Percentiles rank a stretch among this genome's conserved stretches.
Conservation (phyloP, 106 monocot genomes). For the Dioscorea dumetorum region DNA sequence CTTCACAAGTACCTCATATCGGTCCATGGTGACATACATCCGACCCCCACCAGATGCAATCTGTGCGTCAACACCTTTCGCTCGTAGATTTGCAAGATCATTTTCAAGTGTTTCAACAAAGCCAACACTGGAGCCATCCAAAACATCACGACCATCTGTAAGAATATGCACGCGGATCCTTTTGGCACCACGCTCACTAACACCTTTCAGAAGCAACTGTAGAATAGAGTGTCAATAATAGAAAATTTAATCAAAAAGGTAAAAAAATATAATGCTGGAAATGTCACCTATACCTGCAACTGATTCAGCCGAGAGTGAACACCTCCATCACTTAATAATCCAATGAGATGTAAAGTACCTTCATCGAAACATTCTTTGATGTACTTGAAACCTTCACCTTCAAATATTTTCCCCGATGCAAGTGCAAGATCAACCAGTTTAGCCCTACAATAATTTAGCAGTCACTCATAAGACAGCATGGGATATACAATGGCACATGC, state of each 20-base stretch:
- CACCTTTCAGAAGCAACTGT: conserved; percentile 88
- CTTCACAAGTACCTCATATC: conserved; percentile 71
- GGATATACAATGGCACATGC: too few species aligned
- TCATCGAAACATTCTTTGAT: conserved; percentile 73
- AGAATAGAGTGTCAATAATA: conserved; percentile 4
- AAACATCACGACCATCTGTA: conserved; percentile 96
- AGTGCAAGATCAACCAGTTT: conserved; percentile 85
- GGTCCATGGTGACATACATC: conserved; percentile 98
- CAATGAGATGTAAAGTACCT: conserved; percentile 80
- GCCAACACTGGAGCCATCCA: conserved; percentile 89
- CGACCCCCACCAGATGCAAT: conserved; percentile 99
- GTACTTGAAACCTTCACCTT: conserved; percentile 89
- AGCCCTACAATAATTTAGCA: conserved; percentile 34
- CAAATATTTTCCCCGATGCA: conserved; percentile 92
- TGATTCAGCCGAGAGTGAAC: conserved; percentile 95
- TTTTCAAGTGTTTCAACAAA: conserved; percentile 94
- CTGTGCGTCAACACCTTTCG: conserved; percentile 82
- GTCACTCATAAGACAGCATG: too few species aligned
- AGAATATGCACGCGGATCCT: conserved; percentile 89
- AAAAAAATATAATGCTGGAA: not conserved
- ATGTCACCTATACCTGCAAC: conserved; percentile 52
- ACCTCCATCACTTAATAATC: conserved; percentile 91
- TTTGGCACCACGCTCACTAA: conserved; percentile 82
- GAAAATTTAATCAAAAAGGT: not conserved
- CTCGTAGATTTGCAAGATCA: conserved; percentile 58